Percentiles rank a stretch among this genome's conserved stretches.
Evolutionary conservation across 2,329 filamentous ascomycete species (phyloP).

Genomic region (Didymella pomorum): DNA sequence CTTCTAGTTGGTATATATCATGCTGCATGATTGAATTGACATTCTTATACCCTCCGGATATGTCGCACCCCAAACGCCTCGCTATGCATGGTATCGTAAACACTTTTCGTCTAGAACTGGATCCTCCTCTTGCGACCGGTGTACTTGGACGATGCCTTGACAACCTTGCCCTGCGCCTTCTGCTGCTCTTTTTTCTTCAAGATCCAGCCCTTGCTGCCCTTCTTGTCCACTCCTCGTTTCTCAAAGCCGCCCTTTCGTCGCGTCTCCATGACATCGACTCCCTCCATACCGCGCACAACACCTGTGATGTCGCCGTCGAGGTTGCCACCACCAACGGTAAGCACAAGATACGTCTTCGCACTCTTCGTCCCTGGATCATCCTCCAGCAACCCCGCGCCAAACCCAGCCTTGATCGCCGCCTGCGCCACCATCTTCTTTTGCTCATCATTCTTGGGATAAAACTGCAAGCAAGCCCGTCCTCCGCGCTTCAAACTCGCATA

Average conservation of each 20-base stretch:
- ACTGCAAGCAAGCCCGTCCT: slow-evolving; percentile 92
- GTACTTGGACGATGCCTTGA: slow-evolving; percentile 91
- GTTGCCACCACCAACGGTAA: slow-evolving; percentile 82
- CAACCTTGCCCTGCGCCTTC: slow-evolving; percentile 92
- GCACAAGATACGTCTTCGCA: slow-evolving; percentile 91
- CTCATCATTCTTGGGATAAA: slow-evolving; percentile 94
- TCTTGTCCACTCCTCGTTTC: slow-evolving; percentile 68
- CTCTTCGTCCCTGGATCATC: slow-evolving; percentile 98
- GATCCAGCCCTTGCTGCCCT: slow-evolving; percentile 87
- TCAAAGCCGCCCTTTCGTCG: slow-evolving; percentile 60
- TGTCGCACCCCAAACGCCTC: slow-evolving; percentile 42
- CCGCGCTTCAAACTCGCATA: slow-evolving; percentile 86
- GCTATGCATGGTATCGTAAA: slow-evolving; percentile 46
- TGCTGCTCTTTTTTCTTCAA: slow-evolving; percentile 90
- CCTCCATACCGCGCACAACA: slow-evolving; percentile 87
- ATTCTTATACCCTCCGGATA: slow-evolving; percentile 37
- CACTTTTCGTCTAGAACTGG: slow-evolving; percentile 67
- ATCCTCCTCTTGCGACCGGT: slow-evolving; percentile 86
- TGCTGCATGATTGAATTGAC: slow-evolving; percentile 49
- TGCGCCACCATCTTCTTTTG: slow-evolving; percentile 92
- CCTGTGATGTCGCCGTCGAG: slow-evolving; percentile 79
- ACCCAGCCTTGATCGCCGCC: slow-evolving; percentile 91
- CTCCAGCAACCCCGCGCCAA: slow-evolving; percentile 92
- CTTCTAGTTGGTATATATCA: slow-evolving; percentile 53
- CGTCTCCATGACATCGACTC: slow-evolving; percentile 74